Base-by-base conservation (phyloP, 768 basidiomycete genomes). In the Leucogyrophana mollusca region DNA sequence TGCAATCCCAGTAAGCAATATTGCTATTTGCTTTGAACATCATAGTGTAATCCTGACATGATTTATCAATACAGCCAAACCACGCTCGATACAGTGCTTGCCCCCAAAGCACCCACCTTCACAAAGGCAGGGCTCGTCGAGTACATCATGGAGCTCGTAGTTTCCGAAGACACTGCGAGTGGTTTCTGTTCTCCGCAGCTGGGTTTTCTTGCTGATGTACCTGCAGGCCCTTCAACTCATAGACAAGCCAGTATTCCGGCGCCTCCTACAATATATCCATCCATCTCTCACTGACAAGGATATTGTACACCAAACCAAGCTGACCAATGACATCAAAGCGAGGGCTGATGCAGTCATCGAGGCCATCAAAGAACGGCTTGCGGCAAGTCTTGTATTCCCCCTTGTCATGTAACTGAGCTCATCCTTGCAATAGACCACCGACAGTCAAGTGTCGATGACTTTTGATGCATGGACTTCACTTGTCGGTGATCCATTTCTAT, bases 391-490 rank as follows among this genome's bases (percentile, higher is more conserved):
- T 7, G 13, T 6, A 30, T 30, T 30, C 13, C 27, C 7, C 13
- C 27, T 30, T 13, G 6, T 30, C 13, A 7, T 13, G 7, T 13
- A 30, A 27, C 32, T 42, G 25, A 17, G 4, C 18, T 42, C 18
- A 17, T 42, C 24, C 3, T 42, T 22, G 40, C 40, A 42, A n/a
- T n/a, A n/a, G n/a, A n/a, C n/a, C 2, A 10, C 25, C 25, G 40
- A 42, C 24, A 42, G 40, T 32, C 24, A 27, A 17, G 34, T 49
- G 13, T 50, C 34, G 11, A 32, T 51, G 7, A 55, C 51, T 0
- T 55, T 56, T 16, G 51, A 58, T 45, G 39, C 38, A 9, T 50
- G 56, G 55, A 53, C 35, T 30, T 56, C 50, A 3, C 45, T 52
- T 10, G 35, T 37, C 10, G 42, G 55, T 9, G 47, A 54, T 10